Evolutionary conservation across 768 basidiomycete genomes (phyloP).

Genomic region (Exidia glandulosa): DNA sequence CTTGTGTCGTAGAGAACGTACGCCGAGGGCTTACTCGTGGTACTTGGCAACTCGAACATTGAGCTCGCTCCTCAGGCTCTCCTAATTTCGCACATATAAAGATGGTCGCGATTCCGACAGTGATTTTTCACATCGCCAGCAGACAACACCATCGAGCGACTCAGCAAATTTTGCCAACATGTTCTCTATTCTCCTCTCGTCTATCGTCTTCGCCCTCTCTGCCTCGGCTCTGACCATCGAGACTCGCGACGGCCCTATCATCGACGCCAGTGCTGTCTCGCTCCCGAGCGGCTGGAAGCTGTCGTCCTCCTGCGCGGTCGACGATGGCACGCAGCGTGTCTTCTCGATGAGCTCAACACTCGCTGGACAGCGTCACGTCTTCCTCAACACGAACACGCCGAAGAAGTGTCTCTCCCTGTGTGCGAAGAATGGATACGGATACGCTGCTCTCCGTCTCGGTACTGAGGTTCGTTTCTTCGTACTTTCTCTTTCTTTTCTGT

Average conservation of each 20-base stretch:
- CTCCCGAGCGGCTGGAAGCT: neutral
- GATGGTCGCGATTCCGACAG: too few relatives aligned
- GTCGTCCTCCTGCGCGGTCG: neutral
- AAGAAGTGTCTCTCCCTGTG: neutral
- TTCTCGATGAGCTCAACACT: neutral
- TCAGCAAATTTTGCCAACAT: neutral
- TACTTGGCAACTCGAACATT: too few relatives aligned
- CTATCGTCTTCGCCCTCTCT: neutral
- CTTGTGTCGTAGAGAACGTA: too few relatives aligned
- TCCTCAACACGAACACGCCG: neutral
- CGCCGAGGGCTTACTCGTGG: too few relatives aligned
- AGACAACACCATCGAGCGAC: neutral
- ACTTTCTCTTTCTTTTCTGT: neutral
- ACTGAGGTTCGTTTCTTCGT: neutral
- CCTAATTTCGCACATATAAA: too few relatives aligned
- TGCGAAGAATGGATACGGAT: neutral
- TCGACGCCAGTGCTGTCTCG: neutral
- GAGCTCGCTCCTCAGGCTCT: too few relatives aligned
- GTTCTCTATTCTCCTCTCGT: neutral
- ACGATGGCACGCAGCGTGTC: neutral
- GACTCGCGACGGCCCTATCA: neutral
- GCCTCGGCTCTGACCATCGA: neutral
- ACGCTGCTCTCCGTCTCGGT: neutral
- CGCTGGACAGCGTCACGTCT: neutral
- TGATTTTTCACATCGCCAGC: neutral